Evolutionary conservation across 257 asterid species (phyloP).

Genomic region (Primulina eburnea): DNA sequence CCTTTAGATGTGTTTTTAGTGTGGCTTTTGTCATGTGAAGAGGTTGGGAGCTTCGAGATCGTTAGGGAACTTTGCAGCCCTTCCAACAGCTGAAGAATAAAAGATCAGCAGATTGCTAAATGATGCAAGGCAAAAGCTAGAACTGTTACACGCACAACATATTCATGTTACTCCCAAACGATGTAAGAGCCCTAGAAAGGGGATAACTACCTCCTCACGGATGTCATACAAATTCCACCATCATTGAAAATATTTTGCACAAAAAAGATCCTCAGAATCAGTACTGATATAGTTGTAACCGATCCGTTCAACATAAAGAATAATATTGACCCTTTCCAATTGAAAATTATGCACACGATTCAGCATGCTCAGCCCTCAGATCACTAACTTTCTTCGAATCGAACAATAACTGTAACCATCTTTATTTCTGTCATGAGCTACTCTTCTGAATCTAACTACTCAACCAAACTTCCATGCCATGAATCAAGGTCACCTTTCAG

Average conservation of each 20-base stretch:
- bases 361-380: no score
- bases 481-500: not conserved
- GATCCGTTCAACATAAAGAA: no score
- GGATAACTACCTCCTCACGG: not conserved
- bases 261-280: no score
- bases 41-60: slow-evolving; percentile 60
- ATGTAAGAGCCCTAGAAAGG: not conserved
- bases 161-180: not conserved
- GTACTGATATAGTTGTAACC: no score
- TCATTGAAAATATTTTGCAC: no score
- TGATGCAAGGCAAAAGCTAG: slow-evolving; percentile 3
- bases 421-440: not conserved
- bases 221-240: no score
- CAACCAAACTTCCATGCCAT: not conserved
- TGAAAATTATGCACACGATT: no score
- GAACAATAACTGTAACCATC: not conserved
- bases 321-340: no score
- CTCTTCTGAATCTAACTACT: not conserved
- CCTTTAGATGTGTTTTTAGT: slow-evolving; percentile 57
- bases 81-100: slow-evolving; percentile 71
- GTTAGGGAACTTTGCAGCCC: slow-evolving; percentile 83
- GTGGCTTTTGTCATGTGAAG: slow-evolving; percentile 62
- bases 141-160: not conserved
- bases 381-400: not conserved
- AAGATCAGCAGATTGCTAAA: slow-evolving; percentile 17